These are phyloP conservation scores for Suhomyces kilbournensis DNA, from an alignment of 805 yeast genomes.

Conservation along the genomic window DNA sequence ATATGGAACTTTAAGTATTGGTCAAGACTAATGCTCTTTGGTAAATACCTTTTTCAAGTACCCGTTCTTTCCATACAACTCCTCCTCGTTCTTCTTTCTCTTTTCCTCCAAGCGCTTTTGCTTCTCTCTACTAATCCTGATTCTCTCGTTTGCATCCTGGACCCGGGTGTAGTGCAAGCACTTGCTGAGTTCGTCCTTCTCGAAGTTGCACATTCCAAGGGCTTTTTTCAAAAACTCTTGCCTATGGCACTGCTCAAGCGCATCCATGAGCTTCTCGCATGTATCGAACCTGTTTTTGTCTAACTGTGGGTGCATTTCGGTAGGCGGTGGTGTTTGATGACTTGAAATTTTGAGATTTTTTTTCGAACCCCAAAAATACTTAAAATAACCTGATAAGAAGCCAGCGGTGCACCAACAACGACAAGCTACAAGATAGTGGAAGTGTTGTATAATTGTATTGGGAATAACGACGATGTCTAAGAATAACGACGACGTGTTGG, in stretches of 20 bases:
- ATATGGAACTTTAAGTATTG: too few relatives aligned
- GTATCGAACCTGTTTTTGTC: conserved; percentile 45
- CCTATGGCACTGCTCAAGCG: conserved; percentile 84
- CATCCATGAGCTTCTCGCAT: conserved; percentile 80
- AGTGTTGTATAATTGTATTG: background rate
- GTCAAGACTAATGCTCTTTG: too few relatives aligned
- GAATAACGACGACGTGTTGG: conserved; percentile 70
- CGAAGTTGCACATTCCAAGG: conserved; percentile 80
- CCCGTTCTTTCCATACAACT: conserved; percentile 72
- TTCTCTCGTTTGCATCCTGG: conserved; percentile 56
- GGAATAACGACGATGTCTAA: conserved; percentile 5
- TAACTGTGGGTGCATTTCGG: conserved; percentile 44
- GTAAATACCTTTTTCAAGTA: conserved; percentile 59
- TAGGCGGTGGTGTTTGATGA: background rate
- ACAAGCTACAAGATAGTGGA: background rate
- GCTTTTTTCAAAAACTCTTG: conserved; percentile 64
- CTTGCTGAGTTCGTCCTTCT: conserved; percentile 71
- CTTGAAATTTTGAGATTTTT: background rate
- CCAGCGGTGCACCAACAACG: background rate
- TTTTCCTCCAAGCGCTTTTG: conserved; percentile 52
- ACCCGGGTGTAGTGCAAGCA: conserved; percentile 80
- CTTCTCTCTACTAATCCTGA: conserved; percentile 52
- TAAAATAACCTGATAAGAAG: background rate
- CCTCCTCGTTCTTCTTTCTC: conserved; percentile 67
- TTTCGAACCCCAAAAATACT: background rate